phyloP scores from a whole-genome alignment of 495 filamentous ascomycete genomes.

The Arthonia radiata region DNA sequence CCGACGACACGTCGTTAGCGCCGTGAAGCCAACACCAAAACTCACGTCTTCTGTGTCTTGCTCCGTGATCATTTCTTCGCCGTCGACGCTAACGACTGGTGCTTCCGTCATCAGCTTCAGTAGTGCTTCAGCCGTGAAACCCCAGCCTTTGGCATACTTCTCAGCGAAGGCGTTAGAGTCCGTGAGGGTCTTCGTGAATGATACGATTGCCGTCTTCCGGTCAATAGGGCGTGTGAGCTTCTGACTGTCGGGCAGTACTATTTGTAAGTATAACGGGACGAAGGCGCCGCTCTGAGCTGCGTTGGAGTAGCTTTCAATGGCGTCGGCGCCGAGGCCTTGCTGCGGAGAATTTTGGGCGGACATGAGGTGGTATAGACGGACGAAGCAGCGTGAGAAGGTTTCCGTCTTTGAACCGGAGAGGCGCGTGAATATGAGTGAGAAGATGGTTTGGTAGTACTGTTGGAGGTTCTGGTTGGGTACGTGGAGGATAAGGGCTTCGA shows the following conservation, averaged over 20 bases:
- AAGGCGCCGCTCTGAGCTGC: conserved; percentile 60
- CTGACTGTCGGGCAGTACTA: conserved; percentile 72
- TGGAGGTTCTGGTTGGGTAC: conserved; percentile 51
- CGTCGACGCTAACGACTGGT: conserved; percentile 34
- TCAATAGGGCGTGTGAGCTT: conserved; percentile 67
- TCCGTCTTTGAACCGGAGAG: conserved; percentile 60
- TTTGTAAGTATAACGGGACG: conserved; percentile 51
- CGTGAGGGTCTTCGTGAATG: conserved; percentile 68
- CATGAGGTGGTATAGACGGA: conserved; percentile 78
- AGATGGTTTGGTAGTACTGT: conserved; percentile 52
- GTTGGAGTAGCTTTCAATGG: too few relatives aligned
- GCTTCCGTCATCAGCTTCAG: conserved; percentile 74
- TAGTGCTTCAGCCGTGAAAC: conserved; percentile 58
- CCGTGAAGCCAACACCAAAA: conserved; percentile 83
- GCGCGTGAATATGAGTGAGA: conserved; percentile 59
- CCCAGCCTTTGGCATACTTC: conserved; percentile 66
- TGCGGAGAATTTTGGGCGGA: conserved; percentile 46
- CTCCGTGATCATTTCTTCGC: conserved; percentile 56
- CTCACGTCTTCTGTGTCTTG: conserved; percentile 81
- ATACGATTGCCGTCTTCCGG: conserved; percentile 81
- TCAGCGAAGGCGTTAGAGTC: conserved; percentile 58
- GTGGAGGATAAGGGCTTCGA: conserved; percentile 50
- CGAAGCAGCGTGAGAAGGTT: conserved; percentile 53
- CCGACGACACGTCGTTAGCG: conserved; percentile 65
- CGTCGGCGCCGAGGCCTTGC: conserved; percentile 69